Conservation (phyloP, 139 green algal genomes). For the Trebouxia sp. region DNA sequence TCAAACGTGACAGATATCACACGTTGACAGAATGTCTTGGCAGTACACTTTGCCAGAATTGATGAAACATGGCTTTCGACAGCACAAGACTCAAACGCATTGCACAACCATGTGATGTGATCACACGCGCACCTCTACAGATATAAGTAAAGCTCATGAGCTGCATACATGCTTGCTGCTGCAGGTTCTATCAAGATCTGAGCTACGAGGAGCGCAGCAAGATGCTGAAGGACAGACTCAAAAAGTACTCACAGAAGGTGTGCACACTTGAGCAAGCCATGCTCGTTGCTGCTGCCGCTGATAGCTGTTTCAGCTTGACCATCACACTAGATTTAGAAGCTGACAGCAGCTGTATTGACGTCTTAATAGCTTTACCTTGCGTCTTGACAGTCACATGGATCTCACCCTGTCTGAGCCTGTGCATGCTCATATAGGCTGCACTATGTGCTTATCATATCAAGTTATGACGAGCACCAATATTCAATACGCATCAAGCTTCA, state of each 20-base stretch:
- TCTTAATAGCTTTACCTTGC: too few relatives aligned
- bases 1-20: constrained; percentile 52
- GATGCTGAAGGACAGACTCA: constrained; percentile 90
- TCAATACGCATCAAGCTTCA: too few relatives aligned
- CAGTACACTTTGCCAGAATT: too few relatives aligned
- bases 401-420: too few relatives aligned
- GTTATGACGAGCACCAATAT: too few relatives aligned
- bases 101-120: not conserved
- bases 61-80: too few relatives aligned
- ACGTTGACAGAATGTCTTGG: not conserved
- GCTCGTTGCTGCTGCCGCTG: not conserved
- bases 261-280: not conserved
- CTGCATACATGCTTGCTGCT: not conserved
- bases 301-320: too few relatives aligned
- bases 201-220: constrained; percentile 62
- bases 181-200: constrained; percentile 46
- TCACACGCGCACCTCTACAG: not conserved
- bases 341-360: not conserved
- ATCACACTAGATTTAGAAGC: not conserved
- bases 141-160: not conserved
- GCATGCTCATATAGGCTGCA: too few relatives aligned
- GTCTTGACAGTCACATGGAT: too few relatives aligned
- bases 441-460: too few relatives aligned
- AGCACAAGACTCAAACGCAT: too few relatives aligned
- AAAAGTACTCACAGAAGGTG: constrained; percentile 94